phyloP scores from a whole-genome alignment of 1,284 basidiomycete genomes.

The Flammula alnicola region DNA sequence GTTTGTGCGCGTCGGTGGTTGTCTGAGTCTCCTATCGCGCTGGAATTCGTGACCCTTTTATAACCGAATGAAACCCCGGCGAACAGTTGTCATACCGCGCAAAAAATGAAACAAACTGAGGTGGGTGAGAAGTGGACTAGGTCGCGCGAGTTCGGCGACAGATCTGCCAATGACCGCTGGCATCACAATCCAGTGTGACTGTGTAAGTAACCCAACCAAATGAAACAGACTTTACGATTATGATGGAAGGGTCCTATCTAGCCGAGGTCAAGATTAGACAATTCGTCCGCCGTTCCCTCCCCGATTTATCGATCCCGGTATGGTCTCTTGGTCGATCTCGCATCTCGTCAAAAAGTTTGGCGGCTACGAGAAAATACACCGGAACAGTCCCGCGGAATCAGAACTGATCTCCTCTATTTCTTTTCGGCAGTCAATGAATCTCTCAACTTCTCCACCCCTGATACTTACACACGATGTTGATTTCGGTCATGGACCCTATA shows the following conservation, averaged over 20 bases:
- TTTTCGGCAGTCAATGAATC: conserved; percentile 16
- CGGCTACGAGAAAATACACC: conserved; percentile 31
- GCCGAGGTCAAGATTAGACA: conserved; percentile 23
- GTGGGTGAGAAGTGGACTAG: conserved; percentile 10
- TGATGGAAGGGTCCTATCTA: conserved; percentile 27
- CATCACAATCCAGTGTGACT: conserved; percentile 12
- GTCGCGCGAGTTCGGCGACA: too few species aligned
- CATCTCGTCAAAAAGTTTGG: conserved; percentile 14
- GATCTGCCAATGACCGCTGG: too few species aligned
- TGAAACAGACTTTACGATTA: conserved; percentile 22
- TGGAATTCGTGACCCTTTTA: conserved; percentile 16
- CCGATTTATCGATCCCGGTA: conserved; percentile 18
- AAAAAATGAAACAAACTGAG: conserved; percentile 12
- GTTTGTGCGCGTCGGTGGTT: conserved; percentile 1
- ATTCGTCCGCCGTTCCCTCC: conserved; percentile 14
- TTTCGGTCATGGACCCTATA: conserved; percentile 18
- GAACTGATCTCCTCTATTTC: conserved; percentile 23
- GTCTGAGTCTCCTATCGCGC: neutral
- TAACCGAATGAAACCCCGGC: conserved; percentile 16
- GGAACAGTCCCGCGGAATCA: conserved; percentile 31
- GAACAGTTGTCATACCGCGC: conserved; percentile 14
- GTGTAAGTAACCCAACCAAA: conserved; percentile 7
- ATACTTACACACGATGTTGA: conserved; percentile 15
- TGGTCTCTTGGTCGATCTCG: conserved; percentile 13
- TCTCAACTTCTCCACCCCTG: conserved; percentile 15